These are phyloP conservation scores for Hypoxylon sp. DNA, from an alignment of 2,329 filamentous ascomycete species.

Conservation along the genomic window DNA sequence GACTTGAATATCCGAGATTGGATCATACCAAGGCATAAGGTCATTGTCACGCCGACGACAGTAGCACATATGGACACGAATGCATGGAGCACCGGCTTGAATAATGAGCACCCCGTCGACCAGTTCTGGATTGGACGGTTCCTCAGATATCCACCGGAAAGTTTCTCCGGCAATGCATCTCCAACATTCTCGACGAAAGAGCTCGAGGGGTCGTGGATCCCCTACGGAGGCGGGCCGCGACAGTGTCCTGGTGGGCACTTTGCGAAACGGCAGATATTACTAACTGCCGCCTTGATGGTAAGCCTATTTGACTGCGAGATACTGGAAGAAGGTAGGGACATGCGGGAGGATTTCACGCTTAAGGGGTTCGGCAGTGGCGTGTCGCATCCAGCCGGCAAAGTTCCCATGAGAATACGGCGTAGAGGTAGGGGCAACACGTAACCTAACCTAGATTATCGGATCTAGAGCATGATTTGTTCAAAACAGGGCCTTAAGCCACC, in stretches of 20 bases:
- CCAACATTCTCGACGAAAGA: conserved; percentile 50
- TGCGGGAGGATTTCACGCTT: conserved; percentile 50
- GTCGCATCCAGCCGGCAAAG: conserved; percentile 46
- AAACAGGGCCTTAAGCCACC: neutral
- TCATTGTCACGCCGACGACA: conserved; percentile 49
- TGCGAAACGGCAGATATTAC: conserved; percentile 53
- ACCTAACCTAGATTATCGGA: conserved; percentile 2
- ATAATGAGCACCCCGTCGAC: conserved; percentile 48
- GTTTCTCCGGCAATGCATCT: conserved; percentile 1
- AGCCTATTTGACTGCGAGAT: conserved; percentile 51
- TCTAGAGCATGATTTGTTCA: neutral
- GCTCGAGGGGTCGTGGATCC: conserved; percentile 52
- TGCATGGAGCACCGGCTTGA: conserved; percentile 44
- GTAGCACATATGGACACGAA: conserved; percentile 51
- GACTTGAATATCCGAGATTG: conserved; percentile 48
- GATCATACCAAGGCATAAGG: conserved; percentile 47
- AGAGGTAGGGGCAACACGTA: conserved; percentile 35
- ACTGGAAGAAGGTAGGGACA: conserved; percentile 35
- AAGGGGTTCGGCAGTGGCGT: conserved; percentile 51
- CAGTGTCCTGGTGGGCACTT: conserved; percentile 53
- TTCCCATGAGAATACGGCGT: conserved; percentile 45
- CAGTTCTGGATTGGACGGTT: conserved; percentile 51
- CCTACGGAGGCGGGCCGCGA: conserved; percentile 51
- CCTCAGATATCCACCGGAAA: conserved; percentile 38
- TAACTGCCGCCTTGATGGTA: conserved; percentile 45